These are phyloP conservation scores for Croton setiger DNA, from an alignment of 441 rosid genomes.

Conservation along the genomic window DNA sequence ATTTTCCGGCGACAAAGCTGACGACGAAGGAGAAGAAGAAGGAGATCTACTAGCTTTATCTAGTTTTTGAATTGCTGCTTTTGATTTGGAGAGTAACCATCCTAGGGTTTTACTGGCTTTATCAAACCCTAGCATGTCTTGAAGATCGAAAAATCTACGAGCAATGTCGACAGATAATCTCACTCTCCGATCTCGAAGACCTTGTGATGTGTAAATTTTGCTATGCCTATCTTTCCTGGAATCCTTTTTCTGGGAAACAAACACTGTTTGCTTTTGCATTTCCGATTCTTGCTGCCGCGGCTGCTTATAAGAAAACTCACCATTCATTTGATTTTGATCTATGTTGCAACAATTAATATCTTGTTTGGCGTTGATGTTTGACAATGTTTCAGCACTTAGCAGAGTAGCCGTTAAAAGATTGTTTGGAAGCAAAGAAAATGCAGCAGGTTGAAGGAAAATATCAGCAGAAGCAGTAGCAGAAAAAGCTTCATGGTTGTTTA, in stretches of 20 bases:
- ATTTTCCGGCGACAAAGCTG: neutral
- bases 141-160: constrained; percentile 72
- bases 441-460: constrained; percentile 12
- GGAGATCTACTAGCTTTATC: constrained; percentile 9
- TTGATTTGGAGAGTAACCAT: constrained; percentile 66
- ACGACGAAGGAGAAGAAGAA: constrained; percentile 4
- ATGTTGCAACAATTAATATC: too few species aligned
- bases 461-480: neutral
- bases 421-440: constrained; percentile 9
- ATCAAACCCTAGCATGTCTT: constrained; percentile 75
- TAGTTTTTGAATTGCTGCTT: constrained; percentile 44
- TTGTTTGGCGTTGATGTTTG: too few species aligned
- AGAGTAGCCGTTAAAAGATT: neutral
- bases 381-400: too few species aligned
- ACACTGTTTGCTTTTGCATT: neutral
- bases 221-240: constrained; percentile 67
- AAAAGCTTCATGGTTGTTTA: constrained; percentile 13
- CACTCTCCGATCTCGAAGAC: constrained; percentile 78
- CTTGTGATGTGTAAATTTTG: constrained; percentile 73
- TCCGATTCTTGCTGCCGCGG: neutral
- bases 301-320: neutral
- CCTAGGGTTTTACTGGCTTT: constrained; percentile 77
- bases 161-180: constrained; percentile 67
- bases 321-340: too few species aligned
- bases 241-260: constrained; percentile 24